These are phyloP conservation scores for Eutrema yunnanense DNA, from an alignment of 345 rosid genomes.

Conservation along the genomic window DNA sequence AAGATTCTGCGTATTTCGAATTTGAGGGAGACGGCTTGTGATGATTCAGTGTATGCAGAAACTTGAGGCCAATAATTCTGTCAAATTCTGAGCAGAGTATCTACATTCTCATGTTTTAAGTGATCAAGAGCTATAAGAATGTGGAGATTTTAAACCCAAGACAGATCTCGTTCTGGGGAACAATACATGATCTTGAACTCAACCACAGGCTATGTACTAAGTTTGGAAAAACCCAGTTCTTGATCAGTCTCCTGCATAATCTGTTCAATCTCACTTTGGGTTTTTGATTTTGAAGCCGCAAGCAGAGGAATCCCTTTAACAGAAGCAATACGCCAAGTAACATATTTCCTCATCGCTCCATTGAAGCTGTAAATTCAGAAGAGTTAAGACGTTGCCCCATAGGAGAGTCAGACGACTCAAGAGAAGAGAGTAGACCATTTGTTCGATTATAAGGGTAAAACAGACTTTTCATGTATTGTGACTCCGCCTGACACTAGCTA, in stretches of 20 bases:
- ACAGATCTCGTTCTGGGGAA: neutral
- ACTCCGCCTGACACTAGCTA: neutral
- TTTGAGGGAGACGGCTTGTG: constrained; percentile 10
- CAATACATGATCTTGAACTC: neutral
- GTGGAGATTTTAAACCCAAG: neutral
- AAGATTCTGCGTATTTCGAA: constrained; percentile 2
- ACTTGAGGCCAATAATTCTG: neutral
- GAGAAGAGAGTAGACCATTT: neutral
- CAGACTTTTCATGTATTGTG: neutral
- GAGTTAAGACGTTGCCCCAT: neutral
- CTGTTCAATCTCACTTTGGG: neutral
- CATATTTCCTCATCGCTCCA: neutral
- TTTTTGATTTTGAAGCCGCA: neutral
- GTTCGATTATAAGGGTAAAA: neutral
- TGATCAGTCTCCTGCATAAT: neutral
- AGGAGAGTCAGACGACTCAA: neutral
- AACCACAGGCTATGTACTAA: neutral
- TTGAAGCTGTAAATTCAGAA: neutral
- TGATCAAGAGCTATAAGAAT: neutral
- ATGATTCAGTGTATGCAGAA: constrained; percentile 11
- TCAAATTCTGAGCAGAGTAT: neutral
- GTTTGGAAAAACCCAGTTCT: neutral
- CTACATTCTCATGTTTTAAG: neutral
- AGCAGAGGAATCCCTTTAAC: neutral
- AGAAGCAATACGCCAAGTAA: neutral